phyloP scores from a whole-genome alignment of 2,329 filamentous ascomycete genomes.

The Sporothrix pallida region DNA sequence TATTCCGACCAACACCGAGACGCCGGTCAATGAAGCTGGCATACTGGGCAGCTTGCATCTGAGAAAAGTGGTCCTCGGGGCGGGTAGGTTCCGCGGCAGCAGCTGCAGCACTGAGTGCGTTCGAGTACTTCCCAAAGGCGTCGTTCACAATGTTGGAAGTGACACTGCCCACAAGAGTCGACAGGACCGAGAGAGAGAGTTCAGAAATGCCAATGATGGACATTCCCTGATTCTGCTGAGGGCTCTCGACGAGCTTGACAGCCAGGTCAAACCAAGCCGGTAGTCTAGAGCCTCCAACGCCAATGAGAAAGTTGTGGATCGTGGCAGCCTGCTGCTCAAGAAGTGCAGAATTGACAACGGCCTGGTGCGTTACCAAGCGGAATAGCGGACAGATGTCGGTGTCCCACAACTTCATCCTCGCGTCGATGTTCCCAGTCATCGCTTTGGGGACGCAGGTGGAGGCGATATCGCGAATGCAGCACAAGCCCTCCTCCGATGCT shows the following conservation, averaged over 20 bases:
- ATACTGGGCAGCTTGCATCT: constrained; percentile 25
- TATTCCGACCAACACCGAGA: not conserved
- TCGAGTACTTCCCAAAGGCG: constrained; percentile 3
- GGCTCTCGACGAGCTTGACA: not conserved
- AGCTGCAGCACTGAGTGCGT: not conserved
- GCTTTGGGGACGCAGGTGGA: constrained; percentile 17
- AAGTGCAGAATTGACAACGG: constrained; percentile 47
- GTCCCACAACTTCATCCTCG: constrained; percentile 27
- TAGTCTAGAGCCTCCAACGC: constrained; percentile 44
- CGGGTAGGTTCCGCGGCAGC: not conserved
- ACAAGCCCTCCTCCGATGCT: constrained; percentile 29
- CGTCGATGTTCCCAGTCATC: not conserved
- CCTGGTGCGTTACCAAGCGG: constrained; percentile 45
- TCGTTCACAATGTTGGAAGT: constrained; percentile 37
- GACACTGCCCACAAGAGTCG: constrained; percentile 38
- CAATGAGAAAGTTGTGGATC: constrained; percentile 47
- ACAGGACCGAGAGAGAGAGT: constrained; percentile 36
- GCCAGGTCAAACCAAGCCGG: constrained; percentile 45
- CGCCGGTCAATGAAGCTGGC: constrained; percentile 2
- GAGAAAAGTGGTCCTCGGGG: constrained; percentile 12
- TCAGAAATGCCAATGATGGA: constrained; percentile 32
- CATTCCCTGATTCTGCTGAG: not conserved
- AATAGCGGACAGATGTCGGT: constrained; percentile 41
- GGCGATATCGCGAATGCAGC: constrained; percentile 22
- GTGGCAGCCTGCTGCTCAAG: constrained; percentile 48